Evolutionary conservation across 768 basidiomycete genomes (phyloP), one percentile per base, ranked within the genome.

Genomic region (Boletus tomentosulus): DNA sequence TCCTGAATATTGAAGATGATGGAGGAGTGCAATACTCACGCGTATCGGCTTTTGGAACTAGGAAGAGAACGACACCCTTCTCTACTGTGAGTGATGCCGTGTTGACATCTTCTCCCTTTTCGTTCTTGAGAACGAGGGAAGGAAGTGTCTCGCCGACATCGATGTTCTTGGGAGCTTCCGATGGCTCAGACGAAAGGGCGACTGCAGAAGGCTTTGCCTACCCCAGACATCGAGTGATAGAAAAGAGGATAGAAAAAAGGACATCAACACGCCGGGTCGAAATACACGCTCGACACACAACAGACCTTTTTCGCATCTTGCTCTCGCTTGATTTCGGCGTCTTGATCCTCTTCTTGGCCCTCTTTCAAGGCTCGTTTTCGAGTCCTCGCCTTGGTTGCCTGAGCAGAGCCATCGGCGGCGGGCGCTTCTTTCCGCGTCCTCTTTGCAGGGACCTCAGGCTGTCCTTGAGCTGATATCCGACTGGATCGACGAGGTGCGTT

Each of bases 31-130:
- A 22, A 25, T 35, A 74, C 86, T 59, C 61, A 92, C 87, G 84
- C 19, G 89, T 92, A 73, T 92, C 89, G 39, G 88, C 91, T 71
- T 86, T 93, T 54, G 87, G 91, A 2, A 92, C 82, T 4, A 89
- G 73, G 74, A 92, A 94, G 55, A 98, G 68, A 31, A 98, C 80
- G 9, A 89, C 79, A 1, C 94, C 91, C 57, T 82, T 77, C 60
- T 92, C 85, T 28, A 75, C 74, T 3, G 84, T 76, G 38, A 95
- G 72, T 5, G 74, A 77, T 27, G 78, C 72, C 8, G 91, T 76
- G 55, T 91, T 81, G 25, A 92, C 72, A 50, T 93, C 89, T 55
- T 89, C 84, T 42, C 77, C 89, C 68, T 89, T 83, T 73, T 97
- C 90, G 67, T 92, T 91, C 73, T 92, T 86, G 55, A 98, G 73